phyloP scores from a whole-genome alignment of 768 basidiomycete genomes.

The Russula sp. region DNA sequence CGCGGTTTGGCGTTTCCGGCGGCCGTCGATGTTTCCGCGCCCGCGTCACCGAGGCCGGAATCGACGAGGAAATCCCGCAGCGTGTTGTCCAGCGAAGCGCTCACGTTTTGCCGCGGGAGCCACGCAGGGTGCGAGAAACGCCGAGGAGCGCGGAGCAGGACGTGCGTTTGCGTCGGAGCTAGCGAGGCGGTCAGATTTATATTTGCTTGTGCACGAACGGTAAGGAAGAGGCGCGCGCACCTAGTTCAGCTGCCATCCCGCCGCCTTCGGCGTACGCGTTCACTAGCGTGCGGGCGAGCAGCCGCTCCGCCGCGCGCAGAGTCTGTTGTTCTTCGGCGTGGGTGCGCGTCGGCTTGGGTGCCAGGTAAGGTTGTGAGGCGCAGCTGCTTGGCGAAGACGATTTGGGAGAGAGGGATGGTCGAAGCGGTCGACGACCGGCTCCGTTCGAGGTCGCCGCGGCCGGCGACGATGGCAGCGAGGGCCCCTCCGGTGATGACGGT shows the following conservation, averaged over 20 bases:
- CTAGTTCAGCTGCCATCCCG: constrained; percentile 39
- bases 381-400: constrained; percentile 10
- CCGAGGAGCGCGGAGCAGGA: constrained; percentile 43
- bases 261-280: constrained; percentile 40
- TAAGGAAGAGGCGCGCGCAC: constrained; percentile 26
- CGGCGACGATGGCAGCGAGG: constrained; percentile 14
- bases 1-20: constrained; percentile 27
- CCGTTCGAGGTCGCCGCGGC: constrained; percentile 10
- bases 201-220: background rate
- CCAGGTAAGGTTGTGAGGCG: constrained; percentile 8
- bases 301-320: constrained; percentile 34
- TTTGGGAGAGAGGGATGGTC: constrained; percentile 16
- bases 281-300: constrained; percentile 42
- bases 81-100: constrained; percentile 33
- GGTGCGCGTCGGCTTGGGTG: constrained; percentile 14
- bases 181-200: background rate
- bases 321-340: constrained; percentile 33
- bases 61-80: constrained; percentile 35
- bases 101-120: constrained; percentile 42
- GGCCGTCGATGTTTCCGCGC: too few relatives aligned
- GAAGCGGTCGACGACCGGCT: constrained; percentile 15
- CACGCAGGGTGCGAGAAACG: constrained; percentile 43
- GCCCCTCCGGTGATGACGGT: constrained; percentile 10
- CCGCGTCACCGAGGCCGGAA: constrained; percentile 20
- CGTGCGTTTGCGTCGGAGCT: constrained; percentile 45